phyloP scores from a whole-genome alignment of 129 eudicot species.

The Arctium minus region DNA sequence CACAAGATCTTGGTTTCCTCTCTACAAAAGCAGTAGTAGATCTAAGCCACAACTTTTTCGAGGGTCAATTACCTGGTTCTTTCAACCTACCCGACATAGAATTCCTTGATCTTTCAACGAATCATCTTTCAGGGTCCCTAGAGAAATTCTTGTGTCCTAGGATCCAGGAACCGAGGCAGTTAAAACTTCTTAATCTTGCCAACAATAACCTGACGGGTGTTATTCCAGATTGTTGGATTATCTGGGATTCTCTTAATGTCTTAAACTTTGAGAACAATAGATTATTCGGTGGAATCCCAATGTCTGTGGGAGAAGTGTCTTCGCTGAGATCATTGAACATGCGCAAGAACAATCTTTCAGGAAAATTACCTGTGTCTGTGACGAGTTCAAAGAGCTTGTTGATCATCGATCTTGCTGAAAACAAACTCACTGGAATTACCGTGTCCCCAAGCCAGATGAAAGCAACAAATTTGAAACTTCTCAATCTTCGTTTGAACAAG shows the following conservation, averaged over 20 bases:
- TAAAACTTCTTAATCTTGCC: constrained; percentile 32
- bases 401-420: constrained; percentile 29
- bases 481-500: constrained; percentile 35
- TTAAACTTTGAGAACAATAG: constrained; percentile 30
- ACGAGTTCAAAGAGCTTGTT: constrained; percentile 20
- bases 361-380: constrained; percentile 19
- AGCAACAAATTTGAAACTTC: constrained; percentile 17
- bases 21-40: not conserved
- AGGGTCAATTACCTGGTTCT: constrained; percentile 32
- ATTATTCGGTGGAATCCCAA: constrained; percentile 29
- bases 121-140: constrained; percentile 37
- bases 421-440: constrained; percentile 24
- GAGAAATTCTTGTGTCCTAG: constrained; percentile 30
- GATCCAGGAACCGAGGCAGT: not conserved
- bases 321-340: constrained; percentile 21
- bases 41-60: constrained; percentile 40
- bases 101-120: constrained; percentile 35
- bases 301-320: constrained; percentile 18
- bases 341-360: constrained; percentile 34
- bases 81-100: constrained; percentile 11
- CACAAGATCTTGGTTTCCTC: constrained; percentile 11
- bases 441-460: constrained; percentile 5
- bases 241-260: constrained; percentile 22
- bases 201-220: constrained; percentile 33
- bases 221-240: constrained; percentile 42